A percentile compares a stretch with the other conserved stretches of the same genome.
Conservation (phyloP, 768 basidiomycete species). For the Hypholoma fasciculare region DNA sequence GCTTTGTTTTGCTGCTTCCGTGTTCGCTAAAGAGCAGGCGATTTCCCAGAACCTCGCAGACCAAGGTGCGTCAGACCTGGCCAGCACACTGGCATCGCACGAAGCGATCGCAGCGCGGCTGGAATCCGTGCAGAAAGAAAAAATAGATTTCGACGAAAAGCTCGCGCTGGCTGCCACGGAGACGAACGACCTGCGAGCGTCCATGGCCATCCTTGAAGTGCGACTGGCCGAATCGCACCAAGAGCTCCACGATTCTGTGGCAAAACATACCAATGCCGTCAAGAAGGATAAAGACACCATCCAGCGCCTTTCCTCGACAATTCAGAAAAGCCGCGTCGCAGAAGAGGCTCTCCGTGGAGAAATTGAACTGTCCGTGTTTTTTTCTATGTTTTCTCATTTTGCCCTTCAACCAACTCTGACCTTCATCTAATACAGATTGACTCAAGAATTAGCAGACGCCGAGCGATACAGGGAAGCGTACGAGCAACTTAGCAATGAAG, state of each 20-base stretch:
- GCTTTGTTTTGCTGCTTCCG: slow-evolving; percentile 30
- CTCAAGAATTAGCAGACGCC: slow-evolving; percentile 55
- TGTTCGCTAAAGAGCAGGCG: slow-evolving; percentile 27
- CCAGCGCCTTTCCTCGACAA: slow-evolving; percentile 47
- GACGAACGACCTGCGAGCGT: slow-evolving; percentile 15
- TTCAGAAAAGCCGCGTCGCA: slow-evolving; percentile 59
- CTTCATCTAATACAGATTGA: slow-evolving; percentile 29
- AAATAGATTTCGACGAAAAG: slow-evolving; percentile 29
- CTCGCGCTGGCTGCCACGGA: slow-evolving; percentile 19
- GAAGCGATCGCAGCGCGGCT: slow-evolving; percentile 43
- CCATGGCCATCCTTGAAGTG: slow-evolving; percentile 20
- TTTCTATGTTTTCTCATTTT: neutral
- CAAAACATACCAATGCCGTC: slow-evolving; percentile 33
- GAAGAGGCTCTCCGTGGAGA: slow-evolving; percentile 72
- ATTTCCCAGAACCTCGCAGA: slow-evolving; percentile 27
- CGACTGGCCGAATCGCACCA: slow-evolving; percentile 20
- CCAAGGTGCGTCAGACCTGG: slow-evolving; percentile 37
- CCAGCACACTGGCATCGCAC: slow-evolving; percentile 38
- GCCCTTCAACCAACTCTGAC: neutral
- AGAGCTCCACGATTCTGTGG: slow-evolving; percentile 27
- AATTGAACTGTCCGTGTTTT: slow-evolving; percentile 57
- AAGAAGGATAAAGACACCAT: slow-evolving; percentile 47
- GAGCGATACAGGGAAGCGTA: slow-evolving; percentile 76
- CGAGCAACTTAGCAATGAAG: slow-evolving; percentile 58
- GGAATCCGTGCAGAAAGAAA: slow-evolving; percentile 38